Percentiles rank a stretch among this genome's conserved stretches.
Evolutionary conservation across 2,329 filamentous ascomycete species (phyloP).

Genomic region (Daldinia sp.): DNA sequence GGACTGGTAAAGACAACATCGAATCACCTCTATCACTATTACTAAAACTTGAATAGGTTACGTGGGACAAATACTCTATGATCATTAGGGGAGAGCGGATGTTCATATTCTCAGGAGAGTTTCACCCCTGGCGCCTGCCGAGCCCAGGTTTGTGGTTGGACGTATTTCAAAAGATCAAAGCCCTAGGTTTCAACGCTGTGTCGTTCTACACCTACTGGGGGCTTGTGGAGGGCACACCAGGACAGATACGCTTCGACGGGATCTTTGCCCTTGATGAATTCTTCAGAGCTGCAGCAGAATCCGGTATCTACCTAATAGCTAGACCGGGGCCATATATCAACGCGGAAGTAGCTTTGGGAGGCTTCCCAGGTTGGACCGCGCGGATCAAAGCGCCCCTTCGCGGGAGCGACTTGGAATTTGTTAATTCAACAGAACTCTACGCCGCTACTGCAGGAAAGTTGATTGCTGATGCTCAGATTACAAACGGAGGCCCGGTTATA

Average conservation of each 20-base stretch:
- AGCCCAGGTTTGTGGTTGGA: constrained; percentile 69
- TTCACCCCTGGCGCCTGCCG: constrained; percentile 73
- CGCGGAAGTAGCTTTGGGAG: constrained; percentile 79
- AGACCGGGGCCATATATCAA: constrained; percentile 80
- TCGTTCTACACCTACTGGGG: constrained; percentile 85
- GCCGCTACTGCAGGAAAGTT: not conserved
- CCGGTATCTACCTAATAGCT: constrained; percentile 81
- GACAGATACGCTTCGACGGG: constrained; percentile 75
- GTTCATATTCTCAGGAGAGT: constrained; percentile 79
- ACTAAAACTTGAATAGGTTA: constrained; percentile 57
- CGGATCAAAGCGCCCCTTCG: not conserved
- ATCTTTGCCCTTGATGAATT: constrained; percentile 79
- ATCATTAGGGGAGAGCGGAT: constrained; percentile 77
- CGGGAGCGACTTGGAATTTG: not conserved
- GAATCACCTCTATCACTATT: not conserved
- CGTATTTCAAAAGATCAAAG: constrained; percentile 84
- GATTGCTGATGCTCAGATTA: not conserved
- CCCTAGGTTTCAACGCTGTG: constrained; percentile 80
- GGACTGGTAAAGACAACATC: not conserved
- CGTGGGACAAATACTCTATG: constrained; percentile 79
- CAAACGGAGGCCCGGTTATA: not conserved
- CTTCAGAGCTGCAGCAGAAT: constrained; percentile 78
- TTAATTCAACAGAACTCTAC: constrained; percentile 4
- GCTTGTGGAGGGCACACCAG: constrained; percentile 77
- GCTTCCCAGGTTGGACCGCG: constrained; percentile 56